Percentiles rank a stretch among this genome's conserved stretches.
phyloP scores from a whole-genome alignment of 1,284 basidiomycete species.

The Boletus semigastroideus region DNA sequence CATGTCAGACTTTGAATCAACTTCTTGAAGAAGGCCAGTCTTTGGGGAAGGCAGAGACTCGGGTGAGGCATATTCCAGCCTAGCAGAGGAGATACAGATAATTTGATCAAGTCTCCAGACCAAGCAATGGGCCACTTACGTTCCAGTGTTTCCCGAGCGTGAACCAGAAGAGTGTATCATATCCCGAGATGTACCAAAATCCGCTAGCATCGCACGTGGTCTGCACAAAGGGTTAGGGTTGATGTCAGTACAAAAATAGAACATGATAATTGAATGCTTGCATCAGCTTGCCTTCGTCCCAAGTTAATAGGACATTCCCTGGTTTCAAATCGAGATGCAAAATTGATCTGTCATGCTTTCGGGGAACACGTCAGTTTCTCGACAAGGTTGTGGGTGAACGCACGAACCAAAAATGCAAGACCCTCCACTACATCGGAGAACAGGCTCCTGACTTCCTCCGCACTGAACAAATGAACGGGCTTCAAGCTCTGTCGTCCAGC shows the following conservation, averaged over 20 bases:
- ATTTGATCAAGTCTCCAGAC: neutral
- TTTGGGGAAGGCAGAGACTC: conserved; percentile 76
- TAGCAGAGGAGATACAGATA: conserved; percentile 29
- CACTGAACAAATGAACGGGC: conserved; percentile 77
- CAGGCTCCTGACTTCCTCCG: conserved; percentile 75
- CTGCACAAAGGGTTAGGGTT: conserved; percentile 35
- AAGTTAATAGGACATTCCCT: conserved; percentile 89
- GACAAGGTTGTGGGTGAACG: neutral
- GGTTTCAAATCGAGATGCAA: conserved; percentile 92
- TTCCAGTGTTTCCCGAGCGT: conserved; percentile 90
- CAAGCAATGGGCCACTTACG: conserved; percentile 55
- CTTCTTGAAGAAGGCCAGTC: conserved; percentile 66
- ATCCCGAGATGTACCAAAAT: conserved; percentile 93
- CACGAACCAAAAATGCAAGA: conserved; percentile 73
- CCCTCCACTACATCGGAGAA: conserved; percentile 80
- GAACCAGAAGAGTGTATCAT: conserved; percentile 69
- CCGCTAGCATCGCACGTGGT: conserved; percentile 85
- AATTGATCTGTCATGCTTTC: conserved; percentile 80
- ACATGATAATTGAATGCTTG: conserved; percentile 33
- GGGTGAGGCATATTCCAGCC: conserved; percentile 80
- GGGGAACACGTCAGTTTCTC: conserved; percentile 6
- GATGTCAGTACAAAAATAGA: conserved; percentile 7
- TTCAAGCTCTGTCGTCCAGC: conserved; percentile 44
- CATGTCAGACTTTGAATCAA: conserved; percentile 89
- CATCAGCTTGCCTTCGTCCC: conserved; percentile 88